These are phyloP conservation scores for Moniliophthora roreri DNA, from an alignment of 1,284 basidiomycete species.

Conservation along the genomic window DNA sequence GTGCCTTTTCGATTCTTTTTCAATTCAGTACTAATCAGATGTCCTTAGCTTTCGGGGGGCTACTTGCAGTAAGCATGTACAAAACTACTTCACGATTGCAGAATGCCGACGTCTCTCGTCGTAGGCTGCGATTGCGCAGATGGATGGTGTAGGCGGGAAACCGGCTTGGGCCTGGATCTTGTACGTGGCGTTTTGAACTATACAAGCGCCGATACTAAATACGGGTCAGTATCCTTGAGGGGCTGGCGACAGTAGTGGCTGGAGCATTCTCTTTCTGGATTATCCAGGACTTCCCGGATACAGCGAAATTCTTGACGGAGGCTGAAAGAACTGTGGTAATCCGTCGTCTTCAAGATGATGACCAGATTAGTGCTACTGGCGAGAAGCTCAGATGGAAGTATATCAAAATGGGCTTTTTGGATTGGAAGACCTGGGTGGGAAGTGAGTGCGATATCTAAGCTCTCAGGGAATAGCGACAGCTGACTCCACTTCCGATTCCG, in stretches of 20 bases:
- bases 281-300: conserved; percentile 81
- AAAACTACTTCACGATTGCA: not conserved
- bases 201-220: not conserved
- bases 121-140: conserved; percentile 66
- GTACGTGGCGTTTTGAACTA: conserved; percentile 28
- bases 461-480: too few relatives aligned
- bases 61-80: conserved; percentile 55
- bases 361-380: conserved; percentile 72
- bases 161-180: conserved; percentile 75
- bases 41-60: conserved; percentile 68
- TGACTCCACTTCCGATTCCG: too few relatives aligned
- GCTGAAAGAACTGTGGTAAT: conserved; percentile 69
- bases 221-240: conserved; percentile 47
- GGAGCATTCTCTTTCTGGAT: conserved; percentile 72
- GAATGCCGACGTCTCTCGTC: not conserved
- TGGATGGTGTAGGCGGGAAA: conserved; percentile 67
- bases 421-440: conserved; percentile 76
- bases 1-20: too few relatives aligned
- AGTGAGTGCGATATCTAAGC: too few relatives aligned
- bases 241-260: conserved; percentile 64
- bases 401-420: conserved; percentile 57
- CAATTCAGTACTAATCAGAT: too few relatives aligned
- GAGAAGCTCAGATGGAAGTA: conserved; percentile 63
- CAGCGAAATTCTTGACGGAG: conserved; percentile 72
- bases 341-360: conserved; percentile 65